A percentile compares a stretch with the other conserved stretches of the same genome.
Conservation (phyloP, 148 eudicot genomes). For the Silene uniflora region DNA sequence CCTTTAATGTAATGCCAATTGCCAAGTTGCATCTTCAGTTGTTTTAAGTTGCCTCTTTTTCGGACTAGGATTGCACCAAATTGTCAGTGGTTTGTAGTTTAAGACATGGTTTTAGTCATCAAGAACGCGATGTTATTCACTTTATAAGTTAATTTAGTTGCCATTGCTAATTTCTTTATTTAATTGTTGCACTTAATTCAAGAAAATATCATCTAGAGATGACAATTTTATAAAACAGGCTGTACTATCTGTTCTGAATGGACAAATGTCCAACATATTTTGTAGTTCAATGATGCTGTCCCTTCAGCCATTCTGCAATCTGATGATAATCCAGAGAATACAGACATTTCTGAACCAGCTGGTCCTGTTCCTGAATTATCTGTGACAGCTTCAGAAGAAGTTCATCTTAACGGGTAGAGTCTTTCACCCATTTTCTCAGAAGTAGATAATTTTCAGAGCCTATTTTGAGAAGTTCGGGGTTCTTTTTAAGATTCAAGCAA, state of each 20-base stretch:
- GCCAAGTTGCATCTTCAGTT: neutral
- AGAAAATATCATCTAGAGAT: neutral
- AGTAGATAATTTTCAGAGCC: neutral
- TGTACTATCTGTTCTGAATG: neutral
- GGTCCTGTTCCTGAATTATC: slow-evolving; percentile 18
- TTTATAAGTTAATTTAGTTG: neutral
- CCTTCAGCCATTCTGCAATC: slow-evolving; percentile 8
- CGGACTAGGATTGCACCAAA: neutral
- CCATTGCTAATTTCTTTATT: neutral
- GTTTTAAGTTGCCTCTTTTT: neutral
- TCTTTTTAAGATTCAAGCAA: neutral
- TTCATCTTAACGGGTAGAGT: slow-evolving; percentile 27
- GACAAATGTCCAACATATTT: neutral
- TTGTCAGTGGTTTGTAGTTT: neutral
- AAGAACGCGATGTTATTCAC: neutral
- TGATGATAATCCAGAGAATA: slow-evolving; percentile 21
- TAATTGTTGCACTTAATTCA: too few species aligned
- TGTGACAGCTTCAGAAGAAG: slow-evolving; percentile 24
- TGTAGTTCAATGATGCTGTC: slow-evolving; percentile 23
- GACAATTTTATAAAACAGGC: neutral
- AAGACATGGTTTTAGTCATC: neutral
- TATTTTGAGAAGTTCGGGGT: neutral
- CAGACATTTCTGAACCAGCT: slow-evolving; percentile 32
- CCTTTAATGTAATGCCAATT: neutral
- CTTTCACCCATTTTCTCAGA: neutral